These are phyloP conservation scores for Tausonia pullulans DNA, from an alignment of 1,284 basidiomycete species.

Conservation along the genomic window DNA sequence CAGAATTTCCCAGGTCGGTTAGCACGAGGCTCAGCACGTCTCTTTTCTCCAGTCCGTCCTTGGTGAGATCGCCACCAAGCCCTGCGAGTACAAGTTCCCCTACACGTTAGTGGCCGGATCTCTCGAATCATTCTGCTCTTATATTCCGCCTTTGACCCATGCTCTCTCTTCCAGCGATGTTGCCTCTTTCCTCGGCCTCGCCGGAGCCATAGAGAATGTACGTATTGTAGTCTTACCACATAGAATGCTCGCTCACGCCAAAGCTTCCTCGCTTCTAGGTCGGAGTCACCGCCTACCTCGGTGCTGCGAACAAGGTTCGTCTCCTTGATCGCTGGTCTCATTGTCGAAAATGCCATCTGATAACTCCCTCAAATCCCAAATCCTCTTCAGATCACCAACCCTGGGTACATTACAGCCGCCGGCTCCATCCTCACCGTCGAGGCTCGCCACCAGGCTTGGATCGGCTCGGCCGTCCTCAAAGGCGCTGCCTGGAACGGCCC, in stretches of 20 bases:
- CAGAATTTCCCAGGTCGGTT: not conserved
- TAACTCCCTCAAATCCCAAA: conserved; percentile 7
- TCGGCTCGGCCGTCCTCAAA: conserved; percentile 36
- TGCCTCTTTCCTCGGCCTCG: conserved; percentile 63
- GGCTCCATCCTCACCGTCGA: conserved; percentile 70
- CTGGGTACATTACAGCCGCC: conserved; percentile 43
- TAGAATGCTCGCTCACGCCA: too few relatives aligned
- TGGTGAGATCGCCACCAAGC: conserved; percentile 42
- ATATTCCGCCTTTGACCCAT: conserved; percentile 20
- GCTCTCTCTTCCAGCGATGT: conserved; percentile 29
- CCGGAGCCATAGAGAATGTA: conserved; percentile 58
- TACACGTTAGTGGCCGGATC: not conserved
- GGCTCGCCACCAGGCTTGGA: conserved; percentile 54
- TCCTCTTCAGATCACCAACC: conserved; percentile 21
- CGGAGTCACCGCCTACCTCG: conserved; percentile 68
- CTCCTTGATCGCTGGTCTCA: conserved; percentile 39
- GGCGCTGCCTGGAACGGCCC: conserved; percentile 46
- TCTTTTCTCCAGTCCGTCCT: conserved; percentile 43
- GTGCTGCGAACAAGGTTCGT: conserved; percentile 41
- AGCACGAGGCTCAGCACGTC: conserved; percentile 49
- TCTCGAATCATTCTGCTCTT: not conserved
- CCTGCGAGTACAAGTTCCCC: conserved; percentile 8
- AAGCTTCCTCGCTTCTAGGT: conserved; percentile 28
- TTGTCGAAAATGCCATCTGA: conserved; percentile 37
- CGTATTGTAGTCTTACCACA: too few relatives aligned